Conservation (phyloP, 176 grass and related monocot genomes). For the Pontederia paniculata region DNA sequence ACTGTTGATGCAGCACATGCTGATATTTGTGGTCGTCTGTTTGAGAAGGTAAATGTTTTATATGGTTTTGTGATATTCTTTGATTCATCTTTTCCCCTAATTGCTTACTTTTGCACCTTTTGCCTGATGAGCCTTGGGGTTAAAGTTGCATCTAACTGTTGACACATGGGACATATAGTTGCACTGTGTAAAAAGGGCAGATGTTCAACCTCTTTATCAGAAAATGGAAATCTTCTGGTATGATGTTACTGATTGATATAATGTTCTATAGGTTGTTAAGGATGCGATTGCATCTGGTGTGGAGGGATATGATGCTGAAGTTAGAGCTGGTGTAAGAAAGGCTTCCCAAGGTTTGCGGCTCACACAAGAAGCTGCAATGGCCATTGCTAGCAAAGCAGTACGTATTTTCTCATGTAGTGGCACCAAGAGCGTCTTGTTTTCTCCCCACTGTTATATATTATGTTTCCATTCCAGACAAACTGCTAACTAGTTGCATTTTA, state of each 20-base stretch:
- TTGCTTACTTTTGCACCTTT: too few species aligned
- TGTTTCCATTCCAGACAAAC: background rate
- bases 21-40: constrained; percentile 80
- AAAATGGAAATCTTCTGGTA: too few species aligned
- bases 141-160: too few species aligned
- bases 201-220: too few species aligned
- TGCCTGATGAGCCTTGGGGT: too few species aligned
- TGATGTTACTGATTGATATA: constrained; percentile 16
- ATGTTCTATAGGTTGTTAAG: constrained; percentile 53
- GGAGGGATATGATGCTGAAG: constrained; percentile 65
- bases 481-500: constrained; percentile 2
- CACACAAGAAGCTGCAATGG: constrained; percentile 71
- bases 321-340: constrained; percentile 66
- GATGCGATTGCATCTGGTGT: constrained; percentile 69
- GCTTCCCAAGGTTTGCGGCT: constrained; percentile 70
- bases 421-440: too few species aligned
- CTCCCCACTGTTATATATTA: too few species aligned
- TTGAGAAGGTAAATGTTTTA: constrained; percentile 62
- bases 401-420: constrained; percentile 9
- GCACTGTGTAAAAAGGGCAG: too few species aligned
- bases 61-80: background rate
- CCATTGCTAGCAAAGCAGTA: constrained; percentile 92
- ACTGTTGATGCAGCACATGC: constrained; percentile 59
- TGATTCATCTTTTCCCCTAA: too few species aligned
- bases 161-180: too few species aligned